Base-by-base conservation (phyloP, 441 rosid genomes). In the Kokia cookei region DNA sequence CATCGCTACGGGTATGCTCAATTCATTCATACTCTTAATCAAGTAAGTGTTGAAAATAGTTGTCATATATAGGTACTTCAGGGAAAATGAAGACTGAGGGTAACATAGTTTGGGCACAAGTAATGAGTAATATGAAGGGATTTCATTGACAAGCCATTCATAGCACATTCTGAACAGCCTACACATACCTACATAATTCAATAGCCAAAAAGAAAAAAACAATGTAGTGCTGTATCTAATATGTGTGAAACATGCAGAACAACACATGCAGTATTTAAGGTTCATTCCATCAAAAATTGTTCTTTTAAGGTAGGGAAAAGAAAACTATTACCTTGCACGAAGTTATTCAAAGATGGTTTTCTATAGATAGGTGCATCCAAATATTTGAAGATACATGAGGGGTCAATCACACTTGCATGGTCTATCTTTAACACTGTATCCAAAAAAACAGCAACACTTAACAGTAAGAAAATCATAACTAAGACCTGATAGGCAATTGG, bases 391-490 rank as follows among this genome's bases (percentile, higher is more conserved):
- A 93, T 82, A 77, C 82, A 78, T 3, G 98, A 83, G 55, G 99
- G 92, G 77, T 96, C 99, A 48, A 96, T 80, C 29, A 96, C 93
- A 81, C 91, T 89, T 7, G 91, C 87, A 82, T 93, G 97, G 81
- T 93, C 96, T 54, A 96, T 32, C 92, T 82, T 82, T 80, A 96
- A 72, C 71, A 89, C 99, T 96, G 91, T 68, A 78, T 81, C 29
- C 54, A 73, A 66, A 77, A 78, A 65, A 60, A 71, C 66, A 48
- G 59, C 15, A 27, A 22, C 48, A 69, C 48, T 29, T 68, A 19
- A 58, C 68, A 29, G 32, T 7, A 61, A 42, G 66, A 13, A 54
- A 29, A 29, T 17, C 64, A 40, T 47, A 70, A 64, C 7, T 26
- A 43, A 64, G 67, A 69, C 40, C 70, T 51, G 17, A 54, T 40